These are phyloP conservation scores for Solioccasus polychromus DNA, from an alignment of 768 basidiomycete species.

Conservation along the genomic window DNA sequence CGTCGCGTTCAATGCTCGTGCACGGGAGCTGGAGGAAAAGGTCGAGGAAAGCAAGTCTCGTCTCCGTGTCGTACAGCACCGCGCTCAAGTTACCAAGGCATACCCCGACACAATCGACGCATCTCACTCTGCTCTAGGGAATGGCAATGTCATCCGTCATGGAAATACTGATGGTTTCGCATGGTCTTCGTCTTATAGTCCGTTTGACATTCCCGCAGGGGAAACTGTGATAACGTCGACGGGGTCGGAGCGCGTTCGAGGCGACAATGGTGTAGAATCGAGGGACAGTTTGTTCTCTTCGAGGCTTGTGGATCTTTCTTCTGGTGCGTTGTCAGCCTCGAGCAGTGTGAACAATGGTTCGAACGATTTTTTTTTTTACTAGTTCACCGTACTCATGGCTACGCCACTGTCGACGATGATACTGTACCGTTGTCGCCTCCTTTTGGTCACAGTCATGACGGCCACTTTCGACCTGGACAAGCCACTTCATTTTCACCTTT, in stretches of 20 bases:
- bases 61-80: conserved; percentile 56
- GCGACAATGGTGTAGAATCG: conserved; percentile 12
- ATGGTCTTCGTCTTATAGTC: conserved; percentile 31
- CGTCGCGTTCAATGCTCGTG: conserved; percentile 56
- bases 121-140: conserved; percentile 3
- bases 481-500: conserved; percentile 53
- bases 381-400: conserved; percentile 36
- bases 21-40: conserved; percentile 71
- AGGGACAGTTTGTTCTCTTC: conserved; percentile 21
- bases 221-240: conserved; percentile 17
- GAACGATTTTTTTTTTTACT: conserved; percentile 3
- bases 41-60: conserved; percentile 61
- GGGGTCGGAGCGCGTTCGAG: conserved; percentile 8
- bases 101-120: conserved; percentile 24
- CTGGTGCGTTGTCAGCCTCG: conserved; percentile 30
- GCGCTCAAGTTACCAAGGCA: conserved; percentile 45
- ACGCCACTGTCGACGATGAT: conserved; percentile 41
- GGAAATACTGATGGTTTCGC: conserved; percentile 15
- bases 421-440: conserved; percentile 15
- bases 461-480: conserved; percentile 16
- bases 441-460: conserved; percentile 11
- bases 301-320: conserved; percentile 29
- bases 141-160: conserved; percentile 7
- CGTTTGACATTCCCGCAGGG: conserved; percentile 27
- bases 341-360: conserved; percentile 10